These are phyloP conservation scores for Hypomontagnella monticulosa DNA, from an alignment of 495 filamentous ascomycete genomes.

Conservation along the genomic window DNA sequence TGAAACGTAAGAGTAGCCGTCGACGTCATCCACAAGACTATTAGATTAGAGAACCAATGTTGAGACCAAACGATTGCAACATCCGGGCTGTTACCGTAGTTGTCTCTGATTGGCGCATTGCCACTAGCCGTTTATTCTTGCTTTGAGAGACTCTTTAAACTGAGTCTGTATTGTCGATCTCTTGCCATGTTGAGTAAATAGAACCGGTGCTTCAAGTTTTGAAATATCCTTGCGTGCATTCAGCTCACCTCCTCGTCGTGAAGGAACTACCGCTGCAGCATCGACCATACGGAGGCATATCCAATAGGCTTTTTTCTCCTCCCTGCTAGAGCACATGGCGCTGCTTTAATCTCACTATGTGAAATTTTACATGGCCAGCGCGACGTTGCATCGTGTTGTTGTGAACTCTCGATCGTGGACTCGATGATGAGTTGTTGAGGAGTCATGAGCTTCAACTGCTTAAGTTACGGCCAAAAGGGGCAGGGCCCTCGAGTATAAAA, in stretches of 20 bases:
- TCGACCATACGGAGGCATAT: background rate
- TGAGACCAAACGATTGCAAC: conserved; percentile 31
- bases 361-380: conserved; percentile 12
- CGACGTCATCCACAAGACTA: conserved; percentile 23
- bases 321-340: background rate
- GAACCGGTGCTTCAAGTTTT: conserved; percentile 10
- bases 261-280: conserved; percentile 7
- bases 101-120: conserved; percentile 22
- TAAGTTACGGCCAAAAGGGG: background rate
- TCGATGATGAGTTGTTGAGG: conserved; percentile 6
- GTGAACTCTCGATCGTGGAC: conserved; percentile 4
- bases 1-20: conserved; percentile 7
- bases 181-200: conserved; percentile 16
- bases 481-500: conserved; percentile 39
- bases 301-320: background rate
- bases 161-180: conserved; percentile 24
- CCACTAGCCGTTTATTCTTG: background rate
- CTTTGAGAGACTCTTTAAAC: conserved; percentile 27
- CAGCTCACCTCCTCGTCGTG: conserved; percentile 4
- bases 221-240: conserved; percentile 15
- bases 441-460: conserved; percentile 2
- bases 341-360: background rate
- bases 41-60: conserved; percentile 21
- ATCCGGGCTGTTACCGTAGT: conserved; percentile 16
- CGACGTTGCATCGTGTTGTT: conserved; percentile 19